Base-by-base conservation (phyloP, 1,284 basidiomycete genomes). In the Apiotrichum brassicae region DNA sequence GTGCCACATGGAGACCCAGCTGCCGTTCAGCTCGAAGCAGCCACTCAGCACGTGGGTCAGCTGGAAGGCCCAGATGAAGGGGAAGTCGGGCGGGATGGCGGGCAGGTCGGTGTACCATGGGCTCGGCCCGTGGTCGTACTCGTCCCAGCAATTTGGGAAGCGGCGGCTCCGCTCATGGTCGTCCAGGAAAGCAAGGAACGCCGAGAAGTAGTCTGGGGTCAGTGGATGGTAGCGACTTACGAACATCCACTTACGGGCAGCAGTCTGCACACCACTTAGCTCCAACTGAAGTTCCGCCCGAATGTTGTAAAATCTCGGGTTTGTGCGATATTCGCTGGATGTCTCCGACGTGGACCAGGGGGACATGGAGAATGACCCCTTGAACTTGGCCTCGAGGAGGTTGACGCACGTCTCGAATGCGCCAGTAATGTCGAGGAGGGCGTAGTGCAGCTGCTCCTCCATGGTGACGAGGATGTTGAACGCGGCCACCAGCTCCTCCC, bases 371-470 rank as follows among this genome's bases (percentile, higher is more conserved):
- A n/a, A n/a, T n/a, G n/a, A 2, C 2, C 9, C 11, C 11, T 26
- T 6, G 6, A 14, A n/a, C 24, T 7, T 20, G 20, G 19, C 11
- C n/a, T 22, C 11, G 36, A 7, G 3, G 8, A 26, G 6, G 13
- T 6, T 12, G 24, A 6, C 3, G 2, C 13, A 18, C 38, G 8
- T 30, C 8, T 30, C 38, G 18, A 25, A 16, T 12, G 40, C 40
- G 19, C 40, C 25, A 12, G 20, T 28, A 19, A 42, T 25, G 26
- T 42, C 40, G 3, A 42, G 40, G 16, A 30, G 6, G 4, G 40
- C 40, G n/a, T 42, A 42, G 40, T 42, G 20, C 18, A 42, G 26
- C 28, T 42, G 40, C 28, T 42, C 40, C 40, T 42, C 40, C 40
- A 42, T 30, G 6, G 25, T 13, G 11, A 42, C 24, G 6, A 42